Percentiles rank a stretch among this genome's conserved stretches.
Conservation (phyloP, 768 basidiomycete genomes). For the Tylopilus vinaceipallidus region DNA sequence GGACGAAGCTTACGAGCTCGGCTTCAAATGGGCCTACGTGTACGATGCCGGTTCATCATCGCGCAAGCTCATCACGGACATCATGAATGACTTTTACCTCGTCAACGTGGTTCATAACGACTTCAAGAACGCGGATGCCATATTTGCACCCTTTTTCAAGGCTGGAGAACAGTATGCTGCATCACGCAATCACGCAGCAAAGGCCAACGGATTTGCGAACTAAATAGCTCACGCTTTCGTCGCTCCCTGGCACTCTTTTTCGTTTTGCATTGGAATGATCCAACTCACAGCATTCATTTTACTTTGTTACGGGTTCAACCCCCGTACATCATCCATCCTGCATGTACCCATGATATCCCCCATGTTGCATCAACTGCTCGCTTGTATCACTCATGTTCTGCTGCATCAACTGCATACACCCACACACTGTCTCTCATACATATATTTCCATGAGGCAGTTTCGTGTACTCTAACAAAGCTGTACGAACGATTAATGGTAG, state of each 20-base stretch:
- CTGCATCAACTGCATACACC: conserved; percentile 62
- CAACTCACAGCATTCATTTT: conserved; percentile 32
- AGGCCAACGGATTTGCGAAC: conserved; percentile 39
- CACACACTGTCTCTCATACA: conserved; percentile 14
- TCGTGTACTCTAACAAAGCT: too few relatives aligned
- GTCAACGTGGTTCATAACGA: conserved; percentile 98
- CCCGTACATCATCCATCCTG: conserved; percentile 49
- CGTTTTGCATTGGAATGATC: conserved; percentile 18
- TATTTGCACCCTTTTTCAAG: conserved; percentile 84
- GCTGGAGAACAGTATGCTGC: conserved; percentile 63
- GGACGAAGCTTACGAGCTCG: conserved; percentile 95
- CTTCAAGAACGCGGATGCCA: conserved; percentile 80
- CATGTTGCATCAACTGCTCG: conserved; percentile 32
- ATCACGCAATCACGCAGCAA: conserved; percentile 30
- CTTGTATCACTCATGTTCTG: conserved; percentile 22
- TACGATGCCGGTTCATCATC: conserved; percentile 79
- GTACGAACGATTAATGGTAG: conserved; percentile 26
- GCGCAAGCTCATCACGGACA: conserved; percentile 67
- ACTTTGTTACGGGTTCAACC: conserved; percentile 79
- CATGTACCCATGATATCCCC: conserved; percentile 5
- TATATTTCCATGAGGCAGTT: conserved; percentile 15
- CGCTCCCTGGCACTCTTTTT: background rate
- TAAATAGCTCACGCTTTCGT: conserved; percentile 4
- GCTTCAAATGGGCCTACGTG: conserved; percentile 84
- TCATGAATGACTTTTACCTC: conserved; percentile 82